Percentiles rank a stretch among this genome's conserved stretches.
These are phyloP conservation scores for Chloranthus sessilifolius DNA, from an alignment of 164 flowering plant species.

Conservation along the genomic window DNA sequence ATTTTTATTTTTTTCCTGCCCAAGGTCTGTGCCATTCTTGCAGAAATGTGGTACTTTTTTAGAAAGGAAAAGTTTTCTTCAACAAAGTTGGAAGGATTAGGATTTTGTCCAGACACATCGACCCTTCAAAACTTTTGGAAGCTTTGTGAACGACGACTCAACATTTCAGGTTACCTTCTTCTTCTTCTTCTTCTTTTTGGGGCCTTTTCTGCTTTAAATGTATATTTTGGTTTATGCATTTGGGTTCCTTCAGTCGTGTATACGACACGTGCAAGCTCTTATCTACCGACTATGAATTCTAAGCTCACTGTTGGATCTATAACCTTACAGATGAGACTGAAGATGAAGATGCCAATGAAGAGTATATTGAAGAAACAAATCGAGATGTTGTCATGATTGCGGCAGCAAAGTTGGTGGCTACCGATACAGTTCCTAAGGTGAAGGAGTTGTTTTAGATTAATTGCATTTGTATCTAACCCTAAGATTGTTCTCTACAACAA, in stretches of 20 bases:
- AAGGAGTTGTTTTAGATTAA: slow-evolving; percentile 6
- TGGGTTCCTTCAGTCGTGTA: no score
- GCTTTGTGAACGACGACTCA: slow-evolving; percentile 71
- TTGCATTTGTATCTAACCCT: no score
- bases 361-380: slow-evolving; percentile 88
- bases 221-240: no score
- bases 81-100: slow-evolving; percentile 64
- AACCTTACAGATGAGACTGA: slow-evolving; percentile 67
- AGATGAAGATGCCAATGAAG: slow-evolving; percentile 79
- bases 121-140: slow-evolving; percentile 69
- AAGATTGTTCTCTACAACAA: no score
- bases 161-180: slow-evolving; percentile 50
- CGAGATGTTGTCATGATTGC: slow-evolving; percentile 80
- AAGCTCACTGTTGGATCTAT: neutral
- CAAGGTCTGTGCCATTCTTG: slow-evolving; percentile 74
- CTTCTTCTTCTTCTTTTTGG: no score
- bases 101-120: slow-evolving; percentile 54
- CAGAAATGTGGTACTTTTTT: slow-evolving; percentile 78
- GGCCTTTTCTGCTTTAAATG: no score
- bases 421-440: slow-evolving; percentile 75
- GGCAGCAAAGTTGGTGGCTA: slow-evolving; percentile 78
- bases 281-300: no score
- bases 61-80: slow-evolving; percentile 55
- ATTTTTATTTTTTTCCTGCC: slow-evolving; percentile 11
- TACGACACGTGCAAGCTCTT: no score